Percentiles rank a stretch among this genome's conserved stretches.
These are phyloP conservation scores for Dactylonectria macrodidyma DNA, from an alignment of 2,329 filamentous ascomycete genomes.

Conservation along the genomic window DNA sequence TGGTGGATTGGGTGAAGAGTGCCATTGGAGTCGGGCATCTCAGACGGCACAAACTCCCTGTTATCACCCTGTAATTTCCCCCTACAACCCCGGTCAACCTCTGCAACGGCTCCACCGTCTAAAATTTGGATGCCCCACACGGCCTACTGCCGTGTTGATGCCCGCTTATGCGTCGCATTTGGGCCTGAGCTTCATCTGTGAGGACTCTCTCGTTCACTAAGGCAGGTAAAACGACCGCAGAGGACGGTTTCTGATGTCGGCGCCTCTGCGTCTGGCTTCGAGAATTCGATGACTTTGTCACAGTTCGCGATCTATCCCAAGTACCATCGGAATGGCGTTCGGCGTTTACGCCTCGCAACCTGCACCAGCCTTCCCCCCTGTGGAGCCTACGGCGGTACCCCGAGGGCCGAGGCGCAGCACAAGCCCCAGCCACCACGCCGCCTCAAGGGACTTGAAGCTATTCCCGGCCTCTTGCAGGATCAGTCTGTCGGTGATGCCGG, in stretches of 20 bases:
- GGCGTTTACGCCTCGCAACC: too few species aligned
- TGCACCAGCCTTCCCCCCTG: too few species aligned
- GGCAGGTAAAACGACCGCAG: too few species aligned
- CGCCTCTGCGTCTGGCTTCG: too few species aligned
- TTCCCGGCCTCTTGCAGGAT: background rate
- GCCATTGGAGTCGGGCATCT: background rate
- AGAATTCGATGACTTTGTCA: too few species aligned
- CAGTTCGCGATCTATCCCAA: too few species aligned
- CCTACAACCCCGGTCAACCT: background rate
- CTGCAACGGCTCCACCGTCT: background rate
- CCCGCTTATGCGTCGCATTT: background rate
- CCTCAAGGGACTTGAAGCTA: background rate
- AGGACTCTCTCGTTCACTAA: background rate
- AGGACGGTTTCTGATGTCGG: too few species aligned
- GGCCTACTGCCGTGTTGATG: background rate
- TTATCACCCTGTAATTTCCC: background rate
- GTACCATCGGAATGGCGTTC: too few species aligned
- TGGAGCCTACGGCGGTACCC: background rate
- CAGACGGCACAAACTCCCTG: background rate
- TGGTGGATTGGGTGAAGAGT: background rate
- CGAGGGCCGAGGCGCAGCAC: background rate
- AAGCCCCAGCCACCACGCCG: background rate
- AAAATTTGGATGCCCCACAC: background rate
- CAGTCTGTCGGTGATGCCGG: background rate
- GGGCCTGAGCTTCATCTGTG: background rate